Evolutionary conservation across 164 flowering plant species (phyloP).

Genomic region (Magnolia kwangsiensis): DNA sequence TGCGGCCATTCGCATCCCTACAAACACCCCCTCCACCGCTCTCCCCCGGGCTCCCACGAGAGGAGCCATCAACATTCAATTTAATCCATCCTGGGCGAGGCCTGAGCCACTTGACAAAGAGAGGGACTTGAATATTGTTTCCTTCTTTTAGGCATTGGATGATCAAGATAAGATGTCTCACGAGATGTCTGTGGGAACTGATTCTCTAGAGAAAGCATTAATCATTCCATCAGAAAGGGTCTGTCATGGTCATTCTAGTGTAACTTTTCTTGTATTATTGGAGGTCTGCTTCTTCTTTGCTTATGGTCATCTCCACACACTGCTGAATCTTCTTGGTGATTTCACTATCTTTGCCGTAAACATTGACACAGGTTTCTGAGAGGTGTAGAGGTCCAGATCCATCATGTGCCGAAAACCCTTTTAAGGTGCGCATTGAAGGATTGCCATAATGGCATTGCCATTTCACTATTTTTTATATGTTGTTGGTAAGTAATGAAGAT

Average conservation of each 20-base stretch:
- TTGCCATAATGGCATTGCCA: neutral
- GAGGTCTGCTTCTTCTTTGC: conserved; percentile 46
- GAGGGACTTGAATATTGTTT: too few relatives aligned
- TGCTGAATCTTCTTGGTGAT: neutral
- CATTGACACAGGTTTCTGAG: conserved; percentile 65
- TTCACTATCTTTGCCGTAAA: conserved; percentile 7
- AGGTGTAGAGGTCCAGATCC: conserved; percentile 40
- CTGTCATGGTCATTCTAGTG: conserved; percentile 18
- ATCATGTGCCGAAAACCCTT: conserved; percentile 28
- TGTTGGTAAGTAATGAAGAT: conserved; percentile 3
- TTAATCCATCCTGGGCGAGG: too few relatives aligned
- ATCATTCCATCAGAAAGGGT: conserved; percentile 11
- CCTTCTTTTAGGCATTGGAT: conserved; percentile 54
- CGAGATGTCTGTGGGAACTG: conserved; percentile 13
- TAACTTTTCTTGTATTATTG: conserved; percentile 67
- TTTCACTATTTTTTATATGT: neutral
- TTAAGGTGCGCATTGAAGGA: conserved; percentile 42
- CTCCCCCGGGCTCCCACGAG: too few relatives aligned
- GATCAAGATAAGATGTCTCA: conserved; percentile 14
- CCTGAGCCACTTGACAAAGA: too few relatives aligned
- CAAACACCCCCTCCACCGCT: too few relatives aligned
- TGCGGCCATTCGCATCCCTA: too few relatives aligned
- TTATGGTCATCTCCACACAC: neutral
- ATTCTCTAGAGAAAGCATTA: conserved; percentile 14
- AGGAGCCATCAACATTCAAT: too few relatives aligned